These are phyloP conservation scores for Pleurotus tuber-regium DNA, from an alignment of 768 basidiomycete genomes.

Conservation along the genomic window DNA sequence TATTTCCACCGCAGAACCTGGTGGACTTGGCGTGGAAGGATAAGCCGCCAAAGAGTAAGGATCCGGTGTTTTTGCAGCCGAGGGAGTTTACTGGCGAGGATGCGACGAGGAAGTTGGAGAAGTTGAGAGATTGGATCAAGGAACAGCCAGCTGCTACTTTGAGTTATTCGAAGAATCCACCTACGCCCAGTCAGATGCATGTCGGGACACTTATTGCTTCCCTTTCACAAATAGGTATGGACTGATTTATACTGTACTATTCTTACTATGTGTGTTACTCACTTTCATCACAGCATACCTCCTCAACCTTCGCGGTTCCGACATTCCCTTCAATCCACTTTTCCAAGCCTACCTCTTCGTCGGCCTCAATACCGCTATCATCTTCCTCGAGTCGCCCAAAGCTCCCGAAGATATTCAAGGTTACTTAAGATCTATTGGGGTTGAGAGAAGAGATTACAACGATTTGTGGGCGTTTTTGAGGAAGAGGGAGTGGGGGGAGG, in stretches of 20 bases:
- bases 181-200: constrained; percentile 61
- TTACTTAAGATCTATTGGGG: constrained; percentile 55
- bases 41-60: constrained; percentile 67
- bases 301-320: constrained; percentile 85
- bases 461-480: constrained; percentile 80
- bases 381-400: constrained; percentile 77
- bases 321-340: constrained; percentile 90
- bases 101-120: constrained; percentile 65
- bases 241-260: constrained; percentile 40
- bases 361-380: constrained; percentile 51
- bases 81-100: constrained; percentile 70
- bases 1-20: constrained; percentile 81
- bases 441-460: constrained; percentile 66
- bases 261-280: constrained; percentile 8
- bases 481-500: constrained; percentile 72
- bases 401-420: constrained; percentile 52
- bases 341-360: constrained; percentile 88
- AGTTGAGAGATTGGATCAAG: constrained; percentile 69
- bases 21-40: constrained; percentile 81
- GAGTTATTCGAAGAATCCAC: constrained; percentile 59
- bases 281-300: constrained; percentile 66
- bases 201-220: constrained; percentile 67
- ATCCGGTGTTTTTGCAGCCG: constrained; percentile 64
- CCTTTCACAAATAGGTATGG: constrained; percentile 66
- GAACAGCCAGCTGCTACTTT: constrained; percentile 56